phyloP scores from a whole-genome alignment of 495 filamentous ascomycete genomes.

The Aspergillus leporis region DNA sequence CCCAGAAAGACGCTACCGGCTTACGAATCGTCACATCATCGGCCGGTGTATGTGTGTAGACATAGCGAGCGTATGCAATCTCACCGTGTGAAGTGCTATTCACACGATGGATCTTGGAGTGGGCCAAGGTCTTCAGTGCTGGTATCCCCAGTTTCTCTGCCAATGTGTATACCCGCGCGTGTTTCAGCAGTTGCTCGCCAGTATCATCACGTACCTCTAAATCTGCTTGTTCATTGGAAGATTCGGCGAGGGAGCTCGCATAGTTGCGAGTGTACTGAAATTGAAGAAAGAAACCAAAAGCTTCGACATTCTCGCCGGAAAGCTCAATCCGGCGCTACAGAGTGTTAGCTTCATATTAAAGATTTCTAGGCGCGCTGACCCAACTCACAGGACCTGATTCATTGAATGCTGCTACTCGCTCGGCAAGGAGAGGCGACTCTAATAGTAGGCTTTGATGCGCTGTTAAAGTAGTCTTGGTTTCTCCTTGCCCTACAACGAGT shows the following conservation, averaged over 20 bases:
- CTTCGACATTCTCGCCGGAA: slow-evolving; percentile 69
- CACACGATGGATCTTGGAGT: slow-evolving; percentile 86
- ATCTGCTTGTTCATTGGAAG: slow-evolving; percentile 44
- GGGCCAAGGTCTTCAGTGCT: slow-evolving; percentile 72
- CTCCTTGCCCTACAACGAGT: slow-evolving; percentile 67
- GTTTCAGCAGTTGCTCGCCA: slow-evolving; percentile 76
- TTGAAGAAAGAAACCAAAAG: slow-evolving; percentile 84
- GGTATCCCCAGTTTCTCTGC: slow-evolving; percentile 76
- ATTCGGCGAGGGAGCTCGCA: slow-evolving; percentile 65
- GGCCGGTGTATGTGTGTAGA: slow-evolving; percentile 72
- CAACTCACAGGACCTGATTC: slow-evolving; percentile 36
- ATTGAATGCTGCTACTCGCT: slow-evolving; percentile 57
- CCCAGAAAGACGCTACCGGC: slow-evolving; percentile 91
- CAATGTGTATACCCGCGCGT: slow-evolving; percentile 86
- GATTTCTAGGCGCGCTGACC: not conserved
- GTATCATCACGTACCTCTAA: slow-evolving; percentile 66
- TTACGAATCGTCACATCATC: slow-evolving; percentile 74
- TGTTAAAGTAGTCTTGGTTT: slow-evolving; percentile 60
- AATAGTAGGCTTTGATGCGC: slow-evolving; percentile 79
- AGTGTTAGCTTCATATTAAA: slow-evolving; percentile 4
- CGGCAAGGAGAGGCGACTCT: slow-evolving; percentile 72
- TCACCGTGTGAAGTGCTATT: slow-evolving; percentile 83
- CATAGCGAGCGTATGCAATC: slow-evolving; percentile 85
- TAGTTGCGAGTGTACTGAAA: slow-evolving; percentile 93
- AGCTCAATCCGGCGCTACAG: slow-evolving; percentile 66